A percentile compares a stretch with the other conserved stretches of the same genome.
Evolutionary conservation across 108 stramenopile species (phyloP).

Genomic region (Skeletonema marinoi): DNA sequence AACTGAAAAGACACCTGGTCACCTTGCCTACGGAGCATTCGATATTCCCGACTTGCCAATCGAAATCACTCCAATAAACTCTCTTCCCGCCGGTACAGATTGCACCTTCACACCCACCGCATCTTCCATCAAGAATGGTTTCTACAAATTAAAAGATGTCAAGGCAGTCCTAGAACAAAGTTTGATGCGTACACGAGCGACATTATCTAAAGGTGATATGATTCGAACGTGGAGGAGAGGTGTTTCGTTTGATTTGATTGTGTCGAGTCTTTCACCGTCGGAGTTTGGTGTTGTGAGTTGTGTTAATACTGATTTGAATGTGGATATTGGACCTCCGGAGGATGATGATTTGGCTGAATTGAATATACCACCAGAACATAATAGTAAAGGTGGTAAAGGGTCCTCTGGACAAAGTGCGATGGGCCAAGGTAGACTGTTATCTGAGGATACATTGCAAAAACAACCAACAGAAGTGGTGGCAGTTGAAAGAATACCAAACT

Average conservation of each 20-base stretch:
- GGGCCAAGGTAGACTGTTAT: constrained; percentile 12
- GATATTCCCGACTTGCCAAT: constrained; percentile 65
- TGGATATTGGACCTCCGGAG: constrained; percentile 69
- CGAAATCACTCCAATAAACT: constrained; percentile 66
- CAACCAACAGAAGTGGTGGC: neutral
- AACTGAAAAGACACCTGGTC: constrained; percentile 72
- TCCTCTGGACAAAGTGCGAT: neutral
- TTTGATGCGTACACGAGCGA: constrained; percentile 77
- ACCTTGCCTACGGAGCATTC: constrained; percentile 81
- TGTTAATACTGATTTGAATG: constrained; percentile 86
- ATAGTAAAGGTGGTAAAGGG: neutral
- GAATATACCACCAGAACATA: neutral
- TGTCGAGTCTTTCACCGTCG: constrained; percentile 57
- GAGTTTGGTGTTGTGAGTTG: constrained; percentile 71
- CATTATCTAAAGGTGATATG: constrained; percentile 65
- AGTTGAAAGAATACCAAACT: neutral
- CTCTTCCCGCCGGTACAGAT: constrained; percentile 68
- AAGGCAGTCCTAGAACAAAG: constrained; percentile 84
- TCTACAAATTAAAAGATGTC: constrained; percentile 78
- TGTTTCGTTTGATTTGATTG: constrained; percentile 68
- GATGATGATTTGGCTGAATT: constrained; percentile 4
- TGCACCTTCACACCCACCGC: constrained; percentile 75
- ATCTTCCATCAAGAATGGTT: constrained; percentile 69
- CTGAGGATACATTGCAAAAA: constrained; percentile 7
- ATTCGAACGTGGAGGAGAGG: constrained; percentile 86